A percentile compares a stretch with the other conserved stretches of the same genome.
These are phyloP conservation scores for Phialophora expanda DNA, from an alignment of 2,329 filamentous ascomycete genomes.

Conservation along the genomic window DNA sequence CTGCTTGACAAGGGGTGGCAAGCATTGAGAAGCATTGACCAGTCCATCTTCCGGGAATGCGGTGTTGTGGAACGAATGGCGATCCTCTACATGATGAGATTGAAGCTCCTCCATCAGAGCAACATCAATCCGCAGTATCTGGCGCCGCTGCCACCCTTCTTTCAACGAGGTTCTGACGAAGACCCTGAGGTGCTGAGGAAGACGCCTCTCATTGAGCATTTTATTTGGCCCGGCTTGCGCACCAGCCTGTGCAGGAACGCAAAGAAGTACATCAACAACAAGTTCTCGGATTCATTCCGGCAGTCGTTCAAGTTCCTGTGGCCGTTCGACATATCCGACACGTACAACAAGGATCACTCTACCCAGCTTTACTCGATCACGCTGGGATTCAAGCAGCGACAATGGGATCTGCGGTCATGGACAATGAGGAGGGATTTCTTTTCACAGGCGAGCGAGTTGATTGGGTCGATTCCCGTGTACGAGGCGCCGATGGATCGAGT, in stretches of 20 bases:
- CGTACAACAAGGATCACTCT: slow-evolving; percentile 14
- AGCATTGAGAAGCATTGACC: slow-evolving; percentile 25
- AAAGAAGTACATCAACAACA: slow-evolving; percentile 25
- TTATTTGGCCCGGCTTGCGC: slow-evolving; percentile 44
- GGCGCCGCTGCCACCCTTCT: slow-evolving; percentile 21
- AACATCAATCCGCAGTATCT: slow-evolving; percentile 13
- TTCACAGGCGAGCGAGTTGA: slow-evolving; percentile 16
- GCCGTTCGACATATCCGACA: slow-evolving; percentile 21
- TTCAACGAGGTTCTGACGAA: slow-evolving; percentile 11
- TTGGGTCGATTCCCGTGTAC: slow-evolving; percentile 20
- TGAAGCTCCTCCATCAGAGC: slow-evolving; percentile 26
- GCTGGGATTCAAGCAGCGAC: slow-evolving; percentile 20
- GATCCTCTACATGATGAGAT: slow-evolving; percentile 27
- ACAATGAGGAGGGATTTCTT: slow-evolving; percentile 30
- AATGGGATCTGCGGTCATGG: slow-evolving; percentile 25
- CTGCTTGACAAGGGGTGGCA: slow-evolving; percentile 29
- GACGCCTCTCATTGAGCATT: slow-evolving; percentile 35
- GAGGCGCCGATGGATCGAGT: slow-evolving; percentile 17
- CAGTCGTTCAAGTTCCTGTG: slow-evolving; percentile 26
- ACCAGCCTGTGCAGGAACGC: slow-evolving; percentile 26
- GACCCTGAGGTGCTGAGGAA: slow-evolving; percentile 14
- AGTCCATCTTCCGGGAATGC: slow-evolving; percentile 23
- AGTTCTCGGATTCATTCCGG: slow-evolving; percentile 29
- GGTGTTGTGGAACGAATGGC: slow-evolving; percentile 29
- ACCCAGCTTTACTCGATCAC: slow-evolving; percentile 25